phyloP scores from a whole-genome alignment of 352 stramenopile genomes.

The Phytopythium montanum region DNA sequence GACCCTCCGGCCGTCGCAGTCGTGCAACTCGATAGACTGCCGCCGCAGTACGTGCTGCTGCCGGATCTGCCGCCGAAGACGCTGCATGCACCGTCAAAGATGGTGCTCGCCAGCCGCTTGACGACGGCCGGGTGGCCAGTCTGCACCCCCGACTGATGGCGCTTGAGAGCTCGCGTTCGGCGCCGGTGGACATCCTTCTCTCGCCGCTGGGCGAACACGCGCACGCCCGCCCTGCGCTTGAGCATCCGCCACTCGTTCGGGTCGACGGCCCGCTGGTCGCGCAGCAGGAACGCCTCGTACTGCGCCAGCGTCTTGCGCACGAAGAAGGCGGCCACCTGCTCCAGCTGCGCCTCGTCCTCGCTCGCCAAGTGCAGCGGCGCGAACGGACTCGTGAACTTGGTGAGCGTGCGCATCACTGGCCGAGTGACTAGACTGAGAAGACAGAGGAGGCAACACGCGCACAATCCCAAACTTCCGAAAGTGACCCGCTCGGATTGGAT shows the following conservation, averaged over 20 bases:
- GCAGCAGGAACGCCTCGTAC: slow-evolving; percentile 48
- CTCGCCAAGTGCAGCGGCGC: slow-evolving; percentile 27
- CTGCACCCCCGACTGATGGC: slow-evolving; percentile 18
- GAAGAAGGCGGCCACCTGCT: slow-evolving; percentile 34
- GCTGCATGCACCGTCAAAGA: slow-evolving; percentile 13
- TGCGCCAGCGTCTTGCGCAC: slow-evolving; percentile 43
- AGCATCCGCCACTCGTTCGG: slow-evolving; percentile 44
- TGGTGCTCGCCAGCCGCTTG: slow-evolving; percentile 17
- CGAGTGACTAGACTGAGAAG: neutral
- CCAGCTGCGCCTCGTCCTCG: slow-evolving; percentile 37
- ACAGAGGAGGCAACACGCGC: too few species aligned
- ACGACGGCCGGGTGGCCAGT: slow-evolving; percentile 10
- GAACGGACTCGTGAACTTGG: slow-evolving; percentile 49
- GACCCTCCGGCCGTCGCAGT: slow-evolving; percentile 12
- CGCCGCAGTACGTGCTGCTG: neutral
- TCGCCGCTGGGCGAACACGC: slow-evolving; percentile 39
- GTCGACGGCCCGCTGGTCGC: slow-evolving; percentile 35
- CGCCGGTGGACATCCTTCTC: slow-evolving; percentile 31
- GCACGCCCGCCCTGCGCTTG: slow-evolving; percentile 42
- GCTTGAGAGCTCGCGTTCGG: slow-evolving; percentile 14
- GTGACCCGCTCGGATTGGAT: too few species aligned
- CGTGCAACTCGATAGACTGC: slow-evolving; percentile 17
- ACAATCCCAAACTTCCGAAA: neutral
- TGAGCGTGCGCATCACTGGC: slow-evolving; percentile 1
- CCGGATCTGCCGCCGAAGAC: slow-evolving; percentile 24